Percentiles rank a stretch among this genome's conserved stretches.
Evolutionary conservation across 331 rosid species (phyloP).

Genomic region (Quercus tomentella): DNA sequence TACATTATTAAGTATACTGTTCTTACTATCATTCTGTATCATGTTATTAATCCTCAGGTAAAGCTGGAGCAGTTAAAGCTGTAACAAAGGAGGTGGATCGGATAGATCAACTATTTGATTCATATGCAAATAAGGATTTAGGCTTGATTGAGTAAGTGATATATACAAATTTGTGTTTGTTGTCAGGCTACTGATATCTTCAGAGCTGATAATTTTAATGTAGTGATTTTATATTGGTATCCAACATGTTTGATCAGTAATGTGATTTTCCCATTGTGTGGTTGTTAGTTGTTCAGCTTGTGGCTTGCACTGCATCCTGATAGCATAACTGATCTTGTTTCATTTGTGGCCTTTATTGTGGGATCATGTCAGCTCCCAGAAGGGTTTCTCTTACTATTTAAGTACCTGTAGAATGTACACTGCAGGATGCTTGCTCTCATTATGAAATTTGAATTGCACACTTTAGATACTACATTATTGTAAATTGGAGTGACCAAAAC

Average conservation of each 20-base stretch:
- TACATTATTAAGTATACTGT: neutral
- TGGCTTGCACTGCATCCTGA: neutral
- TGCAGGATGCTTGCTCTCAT: neutral
- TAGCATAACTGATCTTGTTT: neutral
- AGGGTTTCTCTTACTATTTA: neutral
- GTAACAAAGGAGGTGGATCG: conserved; percentile 37
- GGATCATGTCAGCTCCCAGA: neutral
- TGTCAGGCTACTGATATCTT: neutral
- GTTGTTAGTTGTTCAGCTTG: neutral
- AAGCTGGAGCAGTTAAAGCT: conserved; percentile 38
- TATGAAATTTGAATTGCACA: neutral
- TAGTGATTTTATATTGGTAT: neutral
- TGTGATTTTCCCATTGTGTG: neutral
- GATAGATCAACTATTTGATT: conserved; percentile 35
- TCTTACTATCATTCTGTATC: conserved; percentile 13
- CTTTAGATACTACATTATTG: neutral
- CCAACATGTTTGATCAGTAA: neutral
- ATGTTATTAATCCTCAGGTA: conserved; percentile 36
- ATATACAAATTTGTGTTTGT: neutral
- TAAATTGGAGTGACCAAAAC: neutral
- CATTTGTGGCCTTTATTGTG: neutral
- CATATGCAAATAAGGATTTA: conserved; percentile 38
- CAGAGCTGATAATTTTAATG: neutral
- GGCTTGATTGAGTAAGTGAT: conserved; percentile 63
- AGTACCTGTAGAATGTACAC: no score